These are phyloP conservation scores for Entomortierella chlamydospora DNA, from an alignment of 192 early-diverging fungal species.

Conservation along the genomic window DNA sequence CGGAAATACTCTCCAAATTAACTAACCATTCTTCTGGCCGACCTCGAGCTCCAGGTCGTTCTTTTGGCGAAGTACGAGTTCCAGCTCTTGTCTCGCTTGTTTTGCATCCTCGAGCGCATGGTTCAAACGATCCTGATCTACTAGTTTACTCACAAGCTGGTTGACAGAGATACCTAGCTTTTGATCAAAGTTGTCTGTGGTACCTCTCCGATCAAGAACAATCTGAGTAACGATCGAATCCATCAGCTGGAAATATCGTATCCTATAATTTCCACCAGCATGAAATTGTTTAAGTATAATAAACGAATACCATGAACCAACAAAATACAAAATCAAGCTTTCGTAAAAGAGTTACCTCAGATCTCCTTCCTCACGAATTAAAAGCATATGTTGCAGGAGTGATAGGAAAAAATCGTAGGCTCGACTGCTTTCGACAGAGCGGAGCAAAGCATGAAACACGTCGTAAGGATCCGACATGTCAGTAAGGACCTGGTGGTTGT, in stretches of 20 bases:
- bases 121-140: conserved; percentile 80
- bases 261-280: conserved; percentile 44
- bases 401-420: conserved; percentile 80
- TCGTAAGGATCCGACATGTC: conserved; percentile 80
- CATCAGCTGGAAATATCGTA: conserved; percentile 84
- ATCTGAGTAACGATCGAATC: conserved; percentile 82
- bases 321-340: too few relatives aligned
- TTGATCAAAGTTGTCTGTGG: conserved; percentile 68
- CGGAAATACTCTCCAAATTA: too few relatives aligned
- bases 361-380: conserved; percentile 76
- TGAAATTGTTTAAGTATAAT: background rate
- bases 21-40: conserved; percentile 71
- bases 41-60: conserved; percentile 81
- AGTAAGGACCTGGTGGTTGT: conserved; percentile 71
- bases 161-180: conserved; percentile 76
- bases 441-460: conserved; percentile 76
- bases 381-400: conserved; percentile 77
- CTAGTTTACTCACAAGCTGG: conserved; percentile 77
- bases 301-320: too few relatives aligned
- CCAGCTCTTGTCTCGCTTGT: conserved; percentile 71
- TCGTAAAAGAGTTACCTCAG: conserved; percentile 54
- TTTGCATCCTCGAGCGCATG: conserved; percentile 75
- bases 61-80: conserved; percentile 73
- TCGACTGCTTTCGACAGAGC: conserved; percentile 76
- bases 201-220: conserved; percentile 76